Evolutionary conservation across 164 flowering plant genomes (phyloP), one percentile per base, ranked within the genome.

Genomic region (Dillenia turbinata): DNA sequence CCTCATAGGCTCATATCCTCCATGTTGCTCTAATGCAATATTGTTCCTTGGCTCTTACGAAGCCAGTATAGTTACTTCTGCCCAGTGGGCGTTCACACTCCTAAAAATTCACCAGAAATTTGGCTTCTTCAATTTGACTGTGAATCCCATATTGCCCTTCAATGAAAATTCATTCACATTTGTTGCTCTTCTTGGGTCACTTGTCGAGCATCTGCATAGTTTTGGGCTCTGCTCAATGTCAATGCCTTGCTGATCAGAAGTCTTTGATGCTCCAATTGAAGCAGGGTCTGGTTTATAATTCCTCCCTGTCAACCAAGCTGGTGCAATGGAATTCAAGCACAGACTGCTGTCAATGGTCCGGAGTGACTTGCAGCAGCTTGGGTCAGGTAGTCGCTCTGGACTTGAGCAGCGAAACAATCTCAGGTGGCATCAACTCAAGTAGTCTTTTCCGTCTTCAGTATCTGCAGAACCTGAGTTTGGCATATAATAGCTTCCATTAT

Each of bases 311-410:
- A 3, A 44, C 49, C 2, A 75, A 69, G 44, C 67, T 74, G 54
- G 57, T 43, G 2, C 33, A 48, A 2, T 86, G 88, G 92, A 49
- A 59, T 14, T 26, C 45, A n/a, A 71, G 48, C 48, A 15, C 46
- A 9, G 76, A 81, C 17, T 79, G 78, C 59, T 78, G 79, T 47
- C 0, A 1, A 1, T 83, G 87, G 85, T 9, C 33, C 0, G 82
- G 87, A 2, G 66, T 79, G 7, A 61, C 10, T 6, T 79, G 86
- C 22, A 73, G 77, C 26, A 1, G 8, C 33, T 9, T 44, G 26
- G 78, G 84, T 14, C 71, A 47, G 44, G 81, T 80, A 5, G 66
- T 44, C 10, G 60, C 66, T 8, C 62, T 82, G 6, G 73, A 76
- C 62, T 71, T 83, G 51, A 68, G 67, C 19, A 9, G 12, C 10